phyloP scores from a whole-genome alignment of 2,329 filamentous ascomycete species.

The Cladophialophora psammophila region DNA sequence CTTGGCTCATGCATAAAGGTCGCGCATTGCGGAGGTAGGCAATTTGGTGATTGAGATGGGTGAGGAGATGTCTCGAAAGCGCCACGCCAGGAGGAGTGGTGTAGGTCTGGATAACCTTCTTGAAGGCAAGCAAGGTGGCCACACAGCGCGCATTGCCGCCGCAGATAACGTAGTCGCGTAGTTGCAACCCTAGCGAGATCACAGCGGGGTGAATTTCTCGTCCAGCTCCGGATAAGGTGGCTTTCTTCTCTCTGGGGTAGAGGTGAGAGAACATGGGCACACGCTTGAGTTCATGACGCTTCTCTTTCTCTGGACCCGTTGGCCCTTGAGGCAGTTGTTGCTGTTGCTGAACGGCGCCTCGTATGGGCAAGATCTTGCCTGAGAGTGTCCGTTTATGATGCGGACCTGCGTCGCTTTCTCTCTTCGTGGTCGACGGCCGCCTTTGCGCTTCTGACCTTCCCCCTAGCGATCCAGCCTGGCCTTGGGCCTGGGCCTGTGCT shows the following conservation, averaged over 20 bases:
- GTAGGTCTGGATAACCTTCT: conserved; percentile 94
- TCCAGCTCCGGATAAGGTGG: conserved; percentile 65
- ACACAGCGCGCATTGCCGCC: conserved; percentile 89
- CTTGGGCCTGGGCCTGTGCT: conserved; percentile 37
- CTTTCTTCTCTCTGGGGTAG: conserved; percentile 75
- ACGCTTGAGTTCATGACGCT: conserved; percentile 60
- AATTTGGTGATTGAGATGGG: conserved; percentile 93
- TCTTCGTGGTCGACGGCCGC: conserved; percentile 34
- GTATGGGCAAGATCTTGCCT: conserved; percentile 40
- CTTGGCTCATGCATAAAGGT: conserved; percentile 96
- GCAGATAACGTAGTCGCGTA: conserved; percentile 85
- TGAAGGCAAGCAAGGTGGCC: conserved; percentile 87
- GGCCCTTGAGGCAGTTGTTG: conserved; percentile 45
- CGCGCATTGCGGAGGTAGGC: conserved; percentile 84
- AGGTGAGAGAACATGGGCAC: conserved; percentile 83
- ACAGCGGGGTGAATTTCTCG: conserved; percentile 86
- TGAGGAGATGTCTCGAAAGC: conserved; percentile 87
- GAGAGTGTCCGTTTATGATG: conserved; percentile 47
- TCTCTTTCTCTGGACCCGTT: conserved; percentile 43
- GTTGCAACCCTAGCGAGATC: conserved; percentile 84
- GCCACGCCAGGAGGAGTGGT: conserved; percentile 84
- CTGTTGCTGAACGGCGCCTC: conserved; percentile 43
- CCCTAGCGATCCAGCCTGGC: conserved; percentile 39
- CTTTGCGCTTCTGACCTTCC: conserved; percentile 42
- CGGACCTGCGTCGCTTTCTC: conserved; percentile 42